Percentiles rank a stretch among this genome's conserved stretches.
phyloP scores from a whole-genome alignment of 352 stramenopile species.

The Pseudoperonospora humuli region DNA sequence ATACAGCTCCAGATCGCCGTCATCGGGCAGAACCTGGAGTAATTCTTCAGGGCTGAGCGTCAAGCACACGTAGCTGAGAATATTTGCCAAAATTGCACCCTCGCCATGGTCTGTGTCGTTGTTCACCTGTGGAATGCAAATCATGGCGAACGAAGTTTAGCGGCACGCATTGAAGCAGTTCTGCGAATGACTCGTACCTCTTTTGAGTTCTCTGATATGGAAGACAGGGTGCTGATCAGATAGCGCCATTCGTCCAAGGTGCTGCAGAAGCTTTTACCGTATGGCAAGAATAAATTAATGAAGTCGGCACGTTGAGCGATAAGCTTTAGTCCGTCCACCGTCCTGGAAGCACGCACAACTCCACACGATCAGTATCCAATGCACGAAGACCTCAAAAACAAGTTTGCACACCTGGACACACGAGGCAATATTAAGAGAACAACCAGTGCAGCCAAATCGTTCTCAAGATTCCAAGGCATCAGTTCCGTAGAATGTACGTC shows the following conservation, averaged over 20 bases:
- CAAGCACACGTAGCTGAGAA: constrained; percentile 61
- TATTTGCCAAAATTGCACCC: constrained; percentile 41
- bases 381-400: not conserved
- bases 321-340: constrained; percentile 50
- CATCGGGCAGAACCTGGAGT: constrained; percentile 68
- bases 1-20: constrained; percentile 64
- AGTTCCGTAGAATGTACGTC: constrained; percentile 1
- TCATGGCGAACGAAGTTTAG: constrained; percentile 1
- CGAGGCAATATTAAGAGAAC: constrained; percentile 54
- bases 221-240: constrained; percentile 58
- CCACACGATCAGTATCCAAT: constrained; percentile 1
- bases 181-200: constrained; percentile 22
- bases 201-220: constrained; percentile 25
- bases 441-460: constrained; percentile 56
- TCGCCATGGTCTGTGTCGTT: constrained; percentile 20
- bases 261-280: constrained; percentile 57
- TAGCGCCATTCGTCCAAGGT: constrained; percentile 72
- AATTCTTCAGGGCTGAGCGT: constrained; percentile 71
- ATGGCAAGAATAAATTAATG: constrained; percentile 62
- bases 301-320: constrained; percentile 43
- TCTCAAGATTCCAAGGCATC: constrained; percentile 30
- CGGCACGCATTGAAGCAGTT: not conserved
- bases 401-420: constrained; percentile 37
- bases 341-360: constrained; percentile 16
- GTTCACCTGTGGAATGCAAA: constrained; percentile 1